Evolutionary conservation across 345 rosid species (phyloP).

Genomic region (Citrus australasica): DNA sequence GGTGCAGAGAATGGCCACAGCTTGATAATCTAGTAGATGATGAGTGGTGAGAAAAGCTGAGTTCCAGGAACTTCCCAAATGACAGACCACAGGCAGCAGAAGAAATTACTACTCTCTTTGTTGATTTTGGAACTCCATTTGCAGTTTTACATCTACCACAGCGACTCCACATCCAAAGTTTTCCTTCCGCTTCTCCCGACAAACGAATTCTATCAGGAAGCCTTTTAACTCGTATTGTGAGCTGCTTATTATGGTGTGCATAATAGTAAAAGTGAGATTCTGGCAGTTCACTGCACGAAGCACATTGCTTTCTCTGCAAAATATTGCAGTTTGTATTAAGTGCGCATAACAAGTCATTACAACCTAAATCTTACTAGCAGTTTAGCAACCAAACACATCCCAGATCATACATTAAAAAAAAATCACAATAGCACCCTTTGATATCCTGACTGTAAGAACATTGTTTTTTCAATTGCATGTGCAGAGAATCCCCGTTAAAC

Average conservation of each 20-base stretch:
- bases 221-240: slow-evolving; percentile 66
- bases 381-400: not conserved
- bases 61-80: slow-evolving; percentile 94
- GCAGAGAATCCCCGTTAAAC: not conserved
- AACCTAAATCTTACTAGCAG: not conserved
- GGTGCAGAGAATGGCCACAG: slow-evolving; percentile 83
- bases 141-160: slow-evolving; percentile 71
- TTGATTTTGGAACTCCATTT: slow-evolving; percentile 46
- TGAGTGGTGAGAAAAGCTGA: slow-evolving; percentile 61
- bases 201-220: slow-evolving; percentile 35
- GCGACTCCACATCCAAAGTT: slow-evolving; percentile 98
- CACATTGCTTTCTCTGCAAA: slow-evolving; percentile 68
- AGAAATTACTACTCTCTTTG: slow-evolving; percentile 81
- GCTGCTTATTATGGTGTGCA: slow-evolving; percentile 80
- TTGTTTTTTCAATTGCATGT: not conserved
- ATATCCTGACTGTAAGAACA: not conserved
- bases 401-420: slow-evolving; percentile 5
- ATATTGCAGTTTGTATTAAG: slow-evolving; percentile 27
- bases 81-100: slow-evolving; percentile 74
- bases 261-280: slow-evolving; percentile 80
- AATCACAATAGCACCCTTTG: not conserved
- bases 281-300: slow-evolving; percentile 56
- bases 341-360: slow-evolving; percentile 5
- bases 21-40: slow-evolving; percentile 41
- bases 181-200: slow-evolving; percentile 70